Evolutionary conservation across 1,284 basidiomycete genomes (phyloP).

Genomic region (Ustanciosporium gigantosporum): DNA sequence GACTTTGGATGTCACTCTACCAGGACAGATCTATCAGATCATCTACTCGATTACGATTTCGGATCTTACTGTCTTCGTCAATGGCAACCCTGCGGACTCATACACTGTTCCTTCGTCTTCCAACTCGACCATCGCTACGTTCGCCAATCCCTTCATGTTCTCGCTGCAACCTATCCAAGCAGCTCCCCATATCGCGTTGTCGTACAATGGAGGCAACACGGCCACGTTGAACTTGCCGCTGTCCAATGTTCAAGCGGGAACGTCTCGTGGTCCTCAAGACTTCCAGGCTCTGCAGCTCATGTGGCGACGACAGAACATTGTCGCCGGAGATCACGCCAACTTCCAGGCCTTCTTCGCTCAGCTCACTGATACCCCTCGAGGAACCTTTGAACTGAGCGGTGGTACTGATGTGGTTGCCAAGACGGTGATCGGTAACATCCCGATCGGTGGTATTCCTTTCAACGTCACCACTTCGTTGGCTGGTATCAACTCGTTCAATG

Average conservation of each 20-base stretch:
- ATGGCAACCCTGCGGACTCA: slow-evolving; percentile 45
- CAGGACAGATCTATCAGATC: slow-evolving; percentile 71
- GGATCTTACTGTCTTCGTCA: slow-evolving; percentile 69
- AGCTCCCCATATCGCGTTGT: slow-evolving; percentile 67
- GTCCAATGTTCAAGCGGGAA: slow-evolving; percentile 66
- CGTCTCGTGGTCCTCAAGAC: slow-evolving; percentile 72
- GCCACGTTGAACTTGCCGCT: slow-evolving; percentile 69
- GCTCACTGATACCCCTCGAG: slow-evolving; percentile 66
- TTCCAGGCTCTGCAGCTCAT: slow-evolving; percentile 66
- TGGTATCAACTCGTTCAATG: slow-evolving; percentile 62
- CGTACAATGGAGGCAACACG: slow-evolving; percentile 65
- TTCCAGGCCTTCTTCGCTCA: slow-evolving; percentile 69
- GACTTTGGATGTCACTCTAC: slow-evolving; percentile 69
- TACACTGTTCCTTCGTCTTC: slow-evolving; percentile 41
- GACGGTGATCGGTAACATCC: slow-evolving; percentile 72
- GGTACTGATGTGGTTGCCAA: slow-evolving; percentile 69
- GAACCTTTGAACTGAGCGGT: slow-evolving; percentile 68
- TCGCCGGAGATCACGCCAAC: slow-evolving; percentile 67
- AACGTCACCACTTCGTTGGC: slow-evolving; percentile 67
- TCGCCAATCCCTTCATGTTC: slow-evolving; percentile 79
- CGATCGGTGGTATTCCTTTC: slow-evolving; percentile 71
- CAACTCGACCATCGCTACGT: slow-evolving; percentile 69
- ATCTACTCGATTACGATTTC: slow-evolving; percentile 71
- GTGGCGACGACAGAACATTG: slow-evolving; percentile 65
- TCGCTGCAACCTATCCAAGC: slow-evolving; percentile 70